Evolutionary conservation across 306 rosid species (phyloP).

Genomic region (Echinosophora koreensis): DNA sequence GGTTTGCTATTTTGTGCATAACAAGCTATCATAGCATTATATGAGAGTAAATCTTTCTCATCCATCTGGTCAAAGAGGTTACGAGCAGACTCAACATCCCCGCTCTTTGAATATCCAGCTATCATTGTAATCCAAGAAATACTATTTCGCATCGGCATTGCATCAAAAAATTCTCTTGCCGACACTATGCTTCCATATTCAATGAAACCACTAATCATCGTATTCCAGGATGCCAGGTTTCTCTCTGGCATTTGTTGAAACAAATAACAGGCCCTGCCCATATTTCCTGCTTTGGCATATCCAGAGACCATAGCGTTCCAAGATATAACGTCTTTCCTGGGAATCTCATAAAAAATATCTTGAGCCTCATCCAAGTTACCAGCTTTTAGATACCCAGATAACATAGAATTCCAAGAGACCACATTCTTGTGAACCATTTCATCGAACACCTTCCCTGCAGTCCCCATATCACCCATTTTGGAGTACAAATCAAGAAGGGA

Average conservation of each 20-base stretch:
- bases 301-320: constrained; percentile 83
- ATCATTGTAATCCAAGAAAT: constrained; percentile 74
- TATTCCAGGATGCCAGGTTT: constrained; percentile 74
- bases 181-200: constrained; percentile 54
- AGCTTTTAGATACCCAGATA: constrained; percentile 66
- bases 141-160: constrained; percentile 64
- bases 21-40: constrained; percentile 79
- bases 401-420: constrained; percentile 84
- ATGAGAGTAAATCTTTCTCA: constrained; percentile 57
- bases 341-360: constrained; percentile 64
- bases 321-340: constrained; percentile 68
- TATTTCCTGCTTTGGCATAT: constrained; percentile 59
- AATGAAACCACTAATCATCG: constrained; percentile 70
- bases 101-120: constrained; percentile 68
- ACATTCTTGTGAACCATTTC: constrained; percentile 69
- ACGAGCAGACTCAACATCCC: constrained; percentile 70
- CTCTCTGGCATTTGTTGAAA: constrained; percentile 71
- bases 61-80: constrained; percentile 63
- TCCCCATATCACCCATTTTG: constrained; percentile 60
- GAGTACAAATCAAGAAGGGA: constrained; percentile 70
- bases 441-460: constrained; percentile 67
- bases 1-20: constrained; percentile 78
- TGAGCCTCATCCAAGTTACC: constrained; percentile 62
- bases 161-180: constrained; percentile 64
- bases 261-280: constrained; percentile 63